phyloP scores from a whole-genome alignment of 345 rosid genomes.

The Hevea brasiliensis region DNA sequence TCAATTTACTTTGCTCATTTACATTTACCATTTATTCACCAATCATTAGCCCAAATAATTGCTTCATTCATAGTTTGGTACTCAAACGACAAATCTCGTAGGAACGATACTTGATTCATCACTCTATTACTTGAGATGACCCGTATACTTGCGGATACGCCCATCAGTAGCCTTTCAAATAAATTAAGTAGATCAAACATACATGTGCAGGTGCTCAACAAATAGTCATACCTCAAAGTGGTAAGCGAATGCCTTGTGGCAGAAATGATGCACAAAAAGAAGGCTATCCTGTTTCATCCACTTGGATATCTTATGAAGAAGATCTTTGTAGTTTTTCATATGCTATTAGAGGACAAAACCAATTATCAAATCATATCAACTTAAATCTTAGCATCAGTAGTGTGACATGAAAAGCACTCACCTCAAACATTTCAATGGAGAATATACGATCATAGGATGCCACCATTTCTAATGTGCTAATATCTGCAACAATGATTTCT shows the following conservation, averaged over 20 bases:
- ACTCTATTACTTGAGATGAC: too few species aligned
- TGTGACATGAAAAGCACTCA: constrained; percentile 17
- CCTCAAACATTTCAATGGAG: constrained; percentile 95
- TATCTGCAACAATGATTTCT: constrained; percentile 77
- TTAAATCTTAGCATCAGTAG: not conserved
- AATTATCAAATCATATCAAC: not conserved
- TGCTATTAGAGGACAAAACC: constrained; percentile 44
- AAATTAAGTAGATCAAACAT: not conserved
- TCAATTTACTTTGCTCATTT: too few species aligned
- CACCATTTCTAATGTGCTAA: constrained; percentile 74
- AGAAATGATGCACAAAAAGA: constrained; percentile 82
- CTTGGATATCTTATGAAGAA: constrained; percentile 66
- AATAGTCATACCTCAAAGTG: constrained; percentile 64
- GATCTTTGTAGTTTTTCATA: constrained; percentile 79
- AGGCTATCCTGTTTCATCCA: constrained; percentile 99
- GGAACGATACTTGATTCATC: too few species aligned
- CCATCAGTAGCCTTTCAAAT: too few species aligned
- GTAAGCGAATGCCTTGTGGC: constrained; percentile 82
- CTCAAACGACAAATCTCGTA: too few species aligned
- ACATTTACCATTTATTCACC: too few species aligned
- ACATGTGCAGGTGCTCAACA: not conserved
- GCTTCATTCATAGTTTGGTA: too few species aligned
- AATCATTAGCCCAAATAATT: too few species aligned
- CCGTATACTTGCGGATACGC: too few species aligned
- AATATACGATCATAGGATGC: constrained; percentile 64